These are phyloP conservation scores for Kwoniella sp. DNA, from an alignment of 768 basidiomycete species.

Conservation along the genomic window DNA sequence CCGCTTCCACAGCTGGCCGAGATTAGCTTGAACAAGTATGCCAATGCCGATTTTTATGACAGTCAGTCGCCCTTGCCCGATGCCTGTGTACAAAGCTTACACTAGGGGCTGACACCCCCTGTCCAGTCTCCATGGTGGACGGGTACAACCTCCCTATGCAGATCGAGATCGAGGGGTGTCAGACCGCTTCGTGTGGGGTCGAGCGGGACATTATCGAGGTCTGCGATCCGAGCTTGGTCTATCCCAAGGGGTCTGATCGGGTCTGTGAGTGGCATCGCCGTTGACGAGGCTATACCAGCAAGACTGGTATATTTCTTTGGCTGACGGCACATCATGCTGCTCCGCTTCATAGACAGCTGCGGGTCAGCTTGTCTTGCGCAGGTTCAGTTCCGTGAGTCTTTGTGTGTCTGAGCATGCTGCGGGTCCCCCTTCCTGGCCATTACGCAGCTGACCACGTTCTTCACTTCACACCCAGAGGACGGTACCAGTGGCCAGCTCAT, in stretches of 20 bases:
- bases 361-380: constrained; percentile 13
- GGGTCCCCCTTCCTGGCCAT: neutral
- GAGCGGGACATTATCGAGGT: constrained; percentile 17
- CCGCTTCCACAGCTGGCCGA: constrained; percentile 15
- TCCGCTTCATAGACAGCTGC: constrained; percentile 15
- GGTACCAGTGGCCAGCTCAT: neutral
- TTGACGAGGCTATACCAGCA: neutral
- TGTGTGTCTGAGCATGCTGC: neutral
- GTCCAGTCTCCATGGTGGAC: constrained; percentile 33
- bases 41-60: constrained; percentile 15
- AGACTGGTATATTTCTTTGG: neutral
- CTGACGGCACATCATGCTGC: neutral
- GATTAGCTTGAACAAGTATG: constrained; percentile 3
- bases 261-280: constrained; percentile 17
- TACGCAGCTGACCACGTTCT: neutral
- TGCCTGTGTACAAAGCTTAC: neutral
- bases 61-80: constrained; percentile 5
- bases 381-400: constrained; percentile 16
- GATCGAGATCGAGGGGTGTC: constrained; percentile 16
- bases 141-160: constrained; percentile 33
- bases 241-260: constrained; percentile 15
- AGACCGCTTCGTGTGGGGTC: constrained; percentile 17
- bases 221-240: constrained; percentile 29
- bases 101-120: neutral
- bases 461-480: neutral